phyloP scores from a whole-genome alignment of 257 asterid species.

The Fraxinus quadrangulata region DNA sequence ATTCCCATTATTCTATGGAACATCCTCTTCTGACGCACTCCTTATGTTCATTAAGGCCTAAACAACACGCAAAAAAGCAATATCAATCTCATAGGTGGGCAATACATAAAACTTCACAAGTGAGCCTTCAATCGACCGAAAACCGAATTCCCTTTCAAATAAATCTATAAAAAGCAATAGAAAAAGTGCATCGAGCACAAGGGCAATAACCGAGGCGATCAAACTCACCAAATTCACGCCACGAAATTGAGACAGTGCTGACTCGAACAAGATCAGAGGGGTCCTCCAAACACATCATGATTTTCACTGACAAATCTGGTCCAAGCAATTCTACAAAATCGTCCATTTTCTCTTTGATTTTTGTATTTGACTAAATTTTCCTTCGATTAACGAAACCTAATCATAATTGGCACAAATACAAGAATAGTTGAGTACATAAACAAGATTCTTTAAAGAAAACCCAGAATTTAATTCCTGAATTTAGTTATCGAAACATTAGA shows the following conservation, averaged over 20 bases:
- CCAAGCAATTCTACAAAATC: slow-evolving; percentile 67
- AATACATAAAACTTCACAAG: not conserved
- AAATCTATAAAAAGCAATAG: not conserved
- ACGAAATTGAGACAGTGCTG: slow-evolving; percentile 65
- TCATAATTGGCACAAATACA: slow-evolving; percentile 11
- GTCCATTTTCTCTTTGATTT: slow-evolving; percentile 36
- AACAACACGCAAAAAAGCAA: not conserved
- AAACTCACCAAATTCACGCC: slow-evolving; percentile 71
- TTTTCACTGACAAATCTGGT: slow-evolving; percentile 53
- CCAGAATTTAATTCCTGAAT: not conserved
- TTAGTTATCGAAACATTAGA: not conserved
- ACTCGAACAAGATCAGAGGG: slow-evolving; percentile 70
- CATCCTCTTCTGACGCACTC: not conserved
- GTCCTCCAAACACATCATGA: slow-evolving; percentile 61
- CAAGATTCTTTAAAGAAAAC: not conserved
- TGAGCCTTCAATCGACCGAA: not conserved
- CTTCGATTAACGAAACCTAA: not conserved
- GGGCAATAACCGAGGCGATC: not conserved
- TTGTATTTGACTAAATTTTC: not conserved
- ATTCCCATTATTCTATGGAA: not conserved
- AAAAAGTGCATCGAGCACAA: not conserved
- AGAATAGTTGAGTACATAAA: not conserved
- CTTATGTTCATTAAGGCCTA: not conserved
- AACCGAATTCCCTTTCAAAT: not conserved
- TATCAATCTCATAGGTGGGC: not conserved